Conservation (phyloP, 192 early-diverging fungal genomes). For the Entomortierella lignicola region DNA sequence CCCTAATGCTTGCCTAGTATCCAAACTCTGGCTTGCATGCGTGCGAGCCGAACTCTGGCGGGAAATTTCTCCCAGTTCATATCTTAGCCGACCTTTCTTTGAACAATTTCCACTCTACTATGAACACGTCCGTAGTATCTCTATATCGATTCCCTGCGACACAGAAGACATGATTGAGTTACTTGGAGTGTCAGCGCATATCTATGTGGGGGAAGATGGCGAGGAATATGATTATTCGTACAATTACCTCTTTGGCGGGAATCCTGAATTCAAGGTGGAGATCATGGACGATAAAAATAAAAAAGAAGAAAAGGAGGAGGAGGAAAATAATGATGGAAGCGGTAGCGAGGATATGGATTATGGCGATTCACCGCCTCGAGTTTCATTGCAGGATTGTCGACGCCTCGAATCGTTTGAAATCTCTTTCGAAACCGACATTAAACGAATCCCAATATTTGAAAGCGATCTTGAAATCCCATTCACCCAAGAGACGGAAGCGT, state of each 20-base stretch:
- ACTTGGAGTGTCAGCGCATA: neutral
- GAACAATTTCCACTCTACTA: slow-evolving; percentile 16
- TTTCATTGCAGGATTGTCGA: neutral
- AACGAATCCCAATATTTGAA: neutral
- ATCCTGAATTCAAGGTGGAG: neutral
- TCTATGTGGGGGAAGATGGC: neutral
- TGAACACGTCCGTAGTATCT: slow-evolving; percentile 1
- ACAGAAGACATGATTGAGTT: neutral
- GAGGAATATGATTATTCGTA: neutral
- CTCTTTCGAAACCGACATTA: neutral
- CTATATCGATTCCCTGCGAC: neutral
- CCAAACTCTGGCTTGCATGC: slow-evolving; percentile 15
- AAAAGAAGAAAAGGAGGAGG: neutral
- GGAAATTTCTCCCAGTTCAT: neutral
- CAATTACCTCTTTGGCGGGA: neutral
- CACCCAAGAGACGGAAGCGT: neutral
- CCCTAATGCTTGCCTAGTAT: slow-evolving; percentile 8
- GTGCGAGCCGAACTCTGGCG: slow-evolving; percentile 12
- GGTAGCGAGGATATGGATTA: too few species aligned
- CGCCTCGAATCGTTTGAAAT: neutral
- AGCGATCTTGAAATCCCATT: neutral
- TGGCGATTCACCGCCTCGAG: neutral
- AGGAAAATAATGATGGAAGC: too few species aligned
- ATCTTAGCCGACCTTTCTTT: neutral
- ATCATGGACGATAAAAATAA: too few species aligned